Evolutionary conservation across 2,329 filamentous ascomycete genomes (phyloP), one percentile per base, ranked within the genome.

Genomic region (Cordyceps militaris): DNA sequence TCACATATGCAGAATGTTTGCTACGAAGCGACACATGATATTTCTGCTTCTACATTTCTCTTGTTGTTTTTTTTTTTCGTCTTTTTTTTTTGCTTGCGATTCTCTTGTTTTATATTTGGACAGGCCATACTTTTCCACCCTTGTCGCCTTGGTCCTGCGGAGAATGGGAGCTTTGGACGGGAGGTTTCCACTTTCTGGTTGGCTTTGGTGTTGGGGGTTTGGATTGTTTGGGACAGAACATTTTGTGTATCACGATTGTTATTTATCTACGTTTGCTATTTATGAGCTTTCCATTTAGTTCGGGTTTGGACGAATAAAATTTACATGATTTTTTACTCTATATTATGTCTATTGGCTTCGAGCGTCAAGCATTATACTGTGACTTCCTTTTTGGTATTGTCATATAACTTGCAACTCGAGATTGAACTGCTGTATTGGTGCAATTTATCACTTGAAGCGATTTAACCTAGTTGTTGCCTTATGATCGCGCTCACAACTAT

Each of bases 231-330:
- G 21, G 16, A 38, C n/a, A 30, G 13, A n/a, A 36, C n/a, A 30
- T 56, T 23, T 47, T 56, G 52, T 56, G 53, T 42, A 56, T 40
- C 32, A 48, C 34, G 43, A 59, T 49, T 60, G 58, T 56, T 44
- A 50, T 57, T 23, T 55, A 53, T 53, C 32, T 38, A 38, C 42
- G 28, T 21, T 11, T 4, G 24, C 8, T 30, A 47, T 40, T 26
- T 55, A 55, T 34, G 52, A 54, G 14, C 19, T 34, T 36, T 44
- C 26, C 36, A 47, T 53, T 46, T 32, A 26, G 40, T 36, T 32
- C 14, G 9, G 23, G 9, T 28, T 38, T 47, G 52, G 21, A 21
- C 28, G 40, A 24, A 28, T 19, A 38, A 38, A 28, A 38, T 38
- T 10, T 30, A 47, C 4, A 23, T 30, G 16, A 21, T 10, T 46